Evolutionary conservation across 2,329 filamentous ascomycete genomes (phyloP), one percentile per base, ranked within the genome.

Genomic region (Apiospora marii): DNA sequence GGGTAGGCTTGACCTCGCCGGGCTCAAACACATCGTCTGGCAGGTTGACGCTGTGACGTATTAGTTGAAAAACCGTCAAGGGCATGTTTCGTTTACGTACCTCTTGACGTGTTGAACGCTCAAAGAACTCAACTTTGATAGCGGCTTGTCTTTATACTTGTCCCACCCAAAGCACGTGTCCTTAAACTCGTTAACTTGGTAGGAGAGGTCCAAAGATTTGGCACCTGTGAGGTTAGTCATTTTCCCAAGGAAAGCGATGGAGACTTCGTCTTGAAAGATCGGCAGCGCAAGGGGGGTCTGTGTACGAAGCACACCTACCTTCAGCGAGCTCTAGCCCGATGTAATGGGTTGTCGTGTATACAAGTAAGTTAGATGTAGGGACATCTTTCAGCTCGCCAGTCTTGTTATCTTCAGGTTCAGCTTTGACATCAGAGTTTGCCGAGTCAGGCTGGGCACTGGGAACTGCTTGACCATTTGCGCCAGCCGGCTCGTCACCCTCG

Each of bases 311-410:
- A 67, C 64, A 85, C 89, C 81, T 87, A 94, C 94, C 92, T 85
- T 92, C 89, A 49, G 88, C 87, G 71, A 98, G 84, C 77, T 96
- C 93, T 68, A 98, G 87, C 48, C 96, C 96, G 79, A 99, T 94
- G 80, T 98, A 99, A 82, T 95, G 96, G 1, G 95, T 98, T 34
- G 94, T 95, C 0, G 96, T 98, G 81, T 94, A 97, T 41, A 98
- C 85, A 72, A 87, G 85, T 61, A 81, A 76, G 58, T 78, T 76
- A 44, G 75, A 70, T 10, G 74, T 71, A 19, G 77, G 73, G 10
- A 76, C 67, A 48, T 79, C 77, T 58, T 80, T 79, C 22, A 77
- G 43, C 34, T 77, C 74, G 44, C 53, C 70, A 13, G 74, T 72
- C 43, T 77, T 76, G 46, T 80, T 79, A 71, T 76, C 74, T 30